Percentiles rank a stretch among this genome's conserved stretches.
phyloP scores from a whole-genome alignment of 106 monocot species.

The Phalaenopsis equestris region DNA sequence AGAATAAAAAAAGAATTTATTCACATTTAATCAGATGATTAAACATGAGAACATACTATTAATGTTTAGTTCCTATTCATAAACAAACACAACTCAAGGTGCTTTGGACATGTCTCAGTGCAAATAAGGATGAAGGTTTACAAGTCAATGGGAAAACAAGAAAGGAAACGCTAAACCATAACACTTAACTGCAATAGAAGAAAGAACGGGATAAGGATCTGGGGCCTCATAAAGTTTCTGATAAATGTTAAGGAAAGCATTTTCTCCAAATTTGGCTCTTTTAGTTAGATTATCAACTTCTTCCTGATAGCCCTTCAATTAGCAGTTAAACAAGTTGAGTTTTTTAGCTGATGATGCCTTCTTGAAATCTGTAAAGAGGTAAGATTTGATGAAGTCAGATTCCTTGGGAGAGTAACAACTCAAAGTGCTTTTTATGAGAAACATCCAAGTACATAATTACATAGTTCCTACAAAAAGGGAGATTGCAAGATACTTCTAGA shows the following conservation, averaged over 20 bases:
- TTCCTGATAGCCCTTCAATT: slow-evolving; percentile 94
- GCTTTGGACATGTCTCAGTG: not conserved
- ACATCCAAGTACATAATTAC: not conserved
- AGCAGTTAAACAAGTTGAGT: slow-evolving; percentile 77
- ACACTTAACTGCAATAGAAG: slow-evolving; percentile 69
- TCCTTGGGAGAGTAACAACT: not conserved
- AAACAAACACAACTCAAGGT: not conserved
- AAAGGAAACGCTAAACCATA: not conserved
- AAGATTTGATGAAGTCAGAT: too few species aligned
- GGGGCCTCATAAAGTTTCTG: slow-evolving; percentile 99
- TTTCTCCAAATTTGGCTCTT: slow-evolving; percentile 98
- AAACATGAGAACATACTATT: not conserved
- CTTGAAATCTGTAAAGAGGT: slow-evolving; percentile 72
- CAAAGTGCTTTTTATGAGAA: not conserved
- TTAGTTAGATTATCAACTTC: slow-evolving; percentile 99
- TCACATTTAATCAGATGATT: not conserved
- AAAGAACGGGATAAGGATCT: slow-evolving; percentile 94
- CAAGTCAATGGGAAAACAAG: not conserved
- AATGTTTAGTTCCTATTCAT: not conserved
- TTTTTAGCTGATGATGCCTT: slow-evolving; percentile 91
- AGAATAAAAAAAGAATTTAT: not conserved
- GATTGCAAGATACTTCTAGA: not conserved
- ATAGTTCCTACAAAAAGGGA: not conserved
- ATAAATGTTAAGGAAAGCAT: slow-evolving; percentile 97
- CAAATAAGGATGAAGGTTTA: not conserved